phyloP scores from a whole-genome alignment of 768 basidiomycete genomes.

The Lentinula lateritia region DNA sequence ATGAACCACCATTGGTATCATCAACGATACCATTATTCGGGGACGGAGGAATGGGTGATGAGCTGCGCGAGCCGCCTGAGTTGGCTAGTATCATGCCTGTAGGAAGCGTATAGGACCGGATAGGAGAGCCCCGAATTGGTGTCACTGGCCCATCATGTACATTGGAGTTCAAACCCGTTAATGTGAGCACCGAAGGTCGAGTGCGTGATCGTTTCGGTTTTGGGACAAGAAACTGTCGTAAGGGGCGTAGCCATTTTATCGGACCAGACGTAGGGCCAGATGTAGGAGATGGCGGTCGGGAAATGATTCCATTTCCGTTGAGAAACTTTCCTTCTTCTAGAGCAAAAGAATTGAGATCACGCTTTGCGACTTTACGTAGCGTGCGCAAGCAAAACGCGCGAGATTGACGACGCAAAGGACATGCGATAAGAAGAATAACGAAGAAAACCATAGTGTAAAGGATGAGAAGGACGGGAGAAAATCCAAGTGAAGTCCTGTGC shows the following conservation, averaged over 20 bases:
- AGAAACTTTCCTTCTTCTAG: constrained; percentile 47
- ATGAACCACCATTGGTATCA: constrained; percentile 24
- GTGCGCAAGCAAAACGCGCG: constrained; percentile 41
- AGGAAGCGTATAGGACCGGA: constrained; percentile 31
- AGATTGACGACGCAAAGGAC: constrained; percentile 55
- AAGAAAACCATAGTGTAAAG: constrained; percentile 44
- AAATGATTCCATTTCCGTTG: constrained; percentile 15
- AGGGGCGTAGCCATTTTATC: constrained; percentile 24
- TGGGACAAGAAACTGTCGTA: constrained; percentile 16
- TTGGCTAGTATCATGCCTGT: constrained; percentile 15
- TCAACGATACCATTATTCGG: constrained; percentile 38
- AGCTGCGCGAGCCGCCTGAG: constrained; percentile 26
- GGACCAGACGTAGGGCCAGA: constrained; percentile 11
- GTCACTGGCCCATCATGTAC: constrained; percentile 21
- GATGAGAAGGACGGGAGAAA: constrained; percentile 61
- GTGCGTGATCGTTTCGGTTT: constrained; percentile 23
- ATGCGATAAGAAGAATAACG: constrained; percentile 37
- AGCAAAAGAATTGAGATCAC: constrained; percentile 31
- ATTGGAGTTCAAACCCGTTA: constrained; percentile 15
- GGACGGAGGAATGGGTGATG: constrained; percentile 41
- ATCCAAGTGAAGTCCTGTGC: constrained; percentile 61
- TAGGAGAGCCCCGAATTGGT: constrained; percentile 27
- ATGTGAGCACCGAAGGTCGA: constrained; percentile 14
- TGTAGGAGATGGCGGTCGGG: constrained; percentile 28
- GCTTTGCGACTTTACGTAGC: constrained; percentile 28